These are phyloP conservation scores for Nigrograna mackinnonii DNA, from an alignment of 2,329 filamentous ascomycete species.

Conservation along the genomic window DNA sequence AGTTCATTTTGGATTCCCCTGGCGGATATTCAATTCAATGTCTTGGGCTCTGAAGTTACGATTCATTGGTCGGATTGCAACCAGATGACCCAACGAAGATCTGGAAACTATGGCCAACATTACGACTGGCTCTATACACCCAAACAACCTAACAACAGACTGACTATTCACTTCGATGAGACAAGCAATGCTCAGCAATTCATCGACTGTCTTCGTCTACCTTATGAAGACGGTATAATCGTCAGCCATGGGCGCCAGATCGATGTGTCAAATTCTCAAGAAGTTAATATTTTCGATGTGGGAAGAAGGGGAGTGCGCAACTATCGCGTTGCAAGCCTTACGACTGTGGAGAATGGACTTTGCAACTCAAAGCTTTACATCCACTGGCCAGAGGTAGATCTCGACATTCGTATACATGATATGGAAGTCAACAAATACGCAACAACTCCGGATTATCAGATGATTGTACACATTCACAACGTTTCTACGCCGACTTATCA, in stretches of 20 bases:
- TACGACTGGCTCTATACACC: constrained; percentile 22
- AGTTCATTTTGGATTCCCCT: constrained; percentile 24
- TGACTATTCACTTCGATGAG: constrained; percentile 13
- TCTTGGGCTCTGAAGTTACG: constrained; percentile 7
- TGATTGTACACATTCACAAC: constrained; percentile 16
- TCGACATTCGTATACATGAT: constrained; percentile 12
- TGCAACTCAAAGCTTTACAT: constrained; percentile 15
- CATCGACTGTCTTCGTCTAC: constrained; percentile 12
- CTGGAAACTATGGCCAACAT: constrained; percentile 16
- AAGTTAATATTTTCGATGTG: constrained; percentile 11
- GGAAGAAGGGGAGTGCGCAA: constrained; percentile 1
- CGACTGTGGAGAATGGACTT: background rate
- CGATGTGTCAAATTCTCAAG: constrained; percentile 9
- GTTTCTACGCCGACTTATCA: constrained; percentile 18
- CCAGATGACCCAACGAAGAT: constrained; percentile 13
- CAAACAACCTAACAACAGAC: constrained; percentile 14
- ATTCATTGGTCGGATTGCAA: constrained; percentile 25
- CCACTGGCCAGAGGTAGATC: constrained; percentile 16
- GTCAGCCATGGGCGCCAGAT: constrained; percentile 9
- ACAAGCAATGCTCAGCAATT: constrained; percentile 10
- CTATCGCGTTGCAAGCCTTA: constrained; percentile 6
- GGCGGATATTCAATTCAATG: constrained; percentile 12
- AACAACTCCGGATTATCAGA: constrained; percentile 6
- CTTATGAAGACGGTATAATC: constrained; percentile 12
- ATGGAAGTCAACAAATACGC: constrained; percentile 3